A percentile compares a stretch with the other conserved stretches of the same genome.
Conservation (phyloP, 805 yeast species). For the Saccharomycopsis sp. region DNA sequence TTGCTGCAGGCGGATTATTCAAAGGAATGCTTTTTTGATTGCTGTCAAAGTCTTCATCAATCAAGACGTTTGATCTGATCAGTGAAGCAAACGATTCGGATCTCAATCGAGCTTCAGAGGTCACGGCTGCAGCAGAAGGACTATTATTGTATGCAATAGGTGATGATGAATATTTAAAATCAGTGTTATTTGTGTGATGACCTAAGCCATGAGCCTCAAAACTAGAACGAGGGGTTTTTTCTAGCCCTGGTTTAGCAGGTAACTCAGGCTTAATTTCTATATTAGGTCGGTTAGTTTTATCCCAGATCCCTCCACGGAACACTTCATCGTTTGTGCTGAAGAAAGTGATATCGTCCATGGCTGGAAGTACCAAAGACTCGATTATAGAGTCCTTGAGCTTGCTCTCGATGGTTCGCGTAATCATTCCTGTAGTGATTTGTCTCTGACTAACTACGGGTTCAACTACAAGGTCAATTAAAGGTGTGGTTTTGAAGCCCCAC, state of each 20-base stretch:
- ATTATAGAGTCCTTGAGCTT: conserved; percentile 71
- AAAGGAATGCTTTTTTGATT: background rate
- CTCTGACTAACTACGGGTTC: conserved; percentile 91
- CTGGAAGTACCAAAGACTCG: conserved; percentile 78
- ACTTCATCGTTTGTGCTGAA: conserved; percentile 59
- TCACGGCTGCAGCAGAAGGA: background rate
- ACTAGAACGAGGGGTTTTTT: background rate
- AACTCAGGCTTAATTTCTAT: background rate
- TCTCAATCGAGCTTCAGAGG: background rate
- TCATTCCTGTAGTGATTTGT: conserved; percentile 67
- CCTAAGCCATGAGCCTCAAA: too few relatives aligned
- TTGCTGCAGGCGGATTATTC: background rate
- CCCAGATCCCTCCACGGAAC: conserved; percentile 95
- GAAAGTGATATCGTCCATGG: conserved; percentile 81
- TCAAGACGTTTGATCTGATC: background rate
- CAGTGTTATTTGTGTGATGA: too few relatives aligned
- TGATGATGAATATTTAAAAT: too few relatives aligned
- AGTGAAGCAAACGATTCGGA: background rate
- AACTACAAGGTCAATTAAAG: conserved; percentile 63
- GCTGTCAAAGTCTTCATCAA: background rate
- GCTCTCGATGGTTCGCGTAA: conserved; percentile 74
- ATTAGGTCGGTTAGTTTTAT: conserved; percentile 31
- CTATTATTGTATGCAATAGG: too few relatives aligned
- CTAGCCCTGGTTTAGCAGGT: background rate
- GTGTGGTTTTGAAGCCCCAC: conserved; percentile 82